These are phyloP conservation scores for Suillus subluteus DNA, from an alignment of 768 basidiomycete genomes.

Conservation along the genomic window DNA sequence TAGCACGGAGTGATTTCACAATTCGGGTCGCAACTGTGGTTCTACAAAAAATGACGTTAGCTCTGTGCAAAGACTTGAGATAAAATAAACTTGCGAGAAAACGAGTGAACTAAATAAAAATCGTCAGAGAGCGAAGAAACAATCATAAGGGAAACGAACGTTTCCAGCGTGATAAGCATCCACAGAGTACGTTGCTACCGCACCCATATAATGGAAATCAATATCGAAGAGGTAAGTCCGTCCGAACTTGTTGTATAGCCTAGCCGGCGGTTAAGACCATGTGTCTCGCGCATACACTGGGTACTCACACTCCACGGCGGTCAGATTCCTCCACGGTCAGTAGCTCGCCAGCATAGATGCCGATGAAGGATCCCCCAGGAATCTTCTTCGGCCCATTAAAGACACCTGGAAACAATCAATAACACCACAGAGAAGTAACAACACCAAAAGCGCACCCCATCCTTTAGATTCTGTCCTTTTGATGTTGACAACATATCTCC, in stretches of 20 bases:
- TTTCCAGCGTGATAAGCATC: conserved; percentile 91
- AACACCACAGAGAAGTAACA: neutral
- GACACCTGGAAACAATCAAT: conserved; percentile 53
- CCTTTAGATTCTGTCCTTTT: conserved; percentile 77
- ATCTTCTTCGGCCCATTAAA: conserved; percentile 71
- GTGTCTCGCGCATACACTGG: neutral
- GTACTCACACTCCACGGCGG: conserved; percentile 64
- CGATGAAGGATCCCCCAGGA: conserved; percentile 69
- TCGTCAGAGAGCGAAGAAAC: neutral
- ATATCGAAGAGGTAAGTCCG: conserved; percentile 83
- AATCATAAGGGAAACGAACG: conserved; percentile 46
- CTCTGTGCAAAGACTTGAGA: neutral
- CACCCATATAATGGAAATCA: conserved; percentile 71
- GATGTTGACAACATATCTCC: conserved; percentile 64
- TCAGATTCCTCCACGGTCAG: conserved; percentile 71
- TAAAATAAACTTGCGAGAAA: conserved; percentile 62
- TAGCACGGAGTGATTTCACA: conserved; percentile 72
- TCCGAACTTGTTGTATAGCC: conserved; percentile 74
- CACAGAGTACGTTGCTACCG: conserved; percentile 54
- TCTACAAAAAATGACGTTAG: conserved; percentile 46
- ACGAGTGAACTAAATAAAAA: conserved; percentile 73
- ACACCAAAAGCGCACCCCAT: conserved; percentile 63
- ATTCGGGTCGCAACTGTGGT: conserved; percentile 92
- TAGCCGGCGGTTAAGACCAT: conserved; percentile 30
- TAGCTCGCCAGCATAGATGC: conserved; percentile 86